These are phyloP conservation scores for Spathaspora hagerdaliae DNA, from an alignment of 805 yeast species.

Conservation along the genomic window DNA sequence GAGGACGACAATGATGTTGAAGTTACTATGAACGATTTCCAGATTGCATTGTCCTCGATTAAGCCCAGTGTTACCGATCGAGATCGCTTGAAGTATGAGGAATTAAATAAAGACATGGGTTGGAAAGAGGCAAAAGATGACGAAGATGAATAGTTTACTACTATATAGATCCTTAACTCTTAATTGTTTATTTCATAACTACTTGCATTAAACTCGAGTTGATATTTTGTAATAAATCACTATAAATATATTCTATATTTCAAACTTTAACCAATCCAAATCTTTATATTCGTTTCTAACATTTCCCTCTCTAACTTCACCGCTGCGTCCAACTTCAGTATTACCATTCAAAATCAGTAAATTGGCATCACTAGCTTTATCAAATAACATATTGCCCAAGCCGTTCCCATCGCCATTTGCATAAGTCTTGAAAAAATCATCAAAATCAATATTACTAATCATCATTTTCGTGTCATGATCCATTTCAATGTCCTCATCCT, in stretches of 20 bases:
- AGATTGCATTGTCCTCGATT: slow-evolving; percentile 64
- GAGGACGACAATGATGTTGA: slow-evolving; percentile 33
- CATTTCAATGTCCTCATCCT: neutral
- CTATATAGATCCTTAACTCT: too few relatives aligned
- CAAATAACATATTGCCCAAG: too few relatives aligned
- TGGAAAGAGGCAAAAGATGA: slow-evolving; percentile 50
- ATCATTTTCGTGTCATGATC: neutral
- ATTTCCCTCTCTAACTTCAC: neutral
- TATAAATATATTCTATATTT: slow-evolving; percentile 9
- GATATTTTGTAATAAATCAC: too few relatives aligned
- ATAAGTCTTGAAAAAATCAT: slow-evolving; percentile 7
- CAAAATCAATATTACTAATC: neutral
- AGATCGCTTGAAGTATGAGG: slow-evolving; percentile 75
- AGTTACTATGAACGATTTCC: slow-evolving; percentile 68
- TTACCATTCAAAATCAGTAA: neutral
- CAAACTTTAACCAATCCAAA: slow-evolving; percentile 25
- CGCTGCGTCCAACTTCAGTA: neutral
- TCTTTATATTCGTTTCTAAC: slow-evolving; percentile 13
- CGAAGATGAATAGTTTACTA: too few relatives aligned
- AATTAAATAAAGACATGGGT: slow-evolving; percentile 68
- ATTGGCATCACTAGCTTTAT: neutral
- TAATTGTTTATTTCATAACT: too few relatives aligned
- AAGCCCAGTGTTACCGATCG: slow-evolving; percentile 88
- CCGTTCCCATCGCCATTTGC: neutral
- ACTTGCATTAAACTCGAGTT: too few relatives aligned